Conservation (phyloP, 2,329 filamentous ascomycete genomes). For the Beauveria sp. region DNA sequence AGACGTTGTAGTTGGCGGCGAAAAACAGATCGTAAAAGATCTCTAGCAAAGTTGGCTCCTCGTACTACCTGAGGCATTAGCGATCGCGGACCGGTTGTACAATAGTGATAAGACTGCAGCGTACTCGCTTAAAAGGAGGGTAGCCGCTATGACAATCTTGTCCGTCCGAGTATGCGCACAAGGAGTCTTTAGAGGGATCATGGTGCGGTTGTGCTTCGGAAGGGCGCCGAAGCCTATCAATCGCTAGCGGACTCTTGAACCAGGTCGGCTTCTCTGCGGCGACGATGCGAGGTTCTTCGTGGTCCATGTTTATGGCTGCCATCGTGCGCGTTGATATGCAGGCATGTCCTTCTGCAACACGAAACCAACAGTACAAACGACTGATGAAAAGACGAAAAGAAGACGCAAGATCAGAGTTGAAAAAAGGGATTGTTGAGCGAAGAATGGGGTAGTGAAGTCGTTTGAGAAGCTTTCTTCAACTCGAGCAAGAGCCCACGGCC, state of each 20-base stretch:
- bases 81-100: neutral
- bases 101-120: neutral
- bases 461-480: neutral
- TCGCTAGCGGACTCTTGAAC: slow-evolving; percentile 8
- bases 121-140: slow-evolving; percentile 6
- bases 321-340: neutral
- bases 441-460: too few relatives aligned
- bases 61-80: slow-evolving; percentile 14
- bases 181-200: neutral
- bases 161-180: neutral
- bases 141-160: neutral
- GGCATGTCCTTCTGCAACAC: neutral
- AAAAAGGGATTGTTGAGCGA: too few relatives aligned
- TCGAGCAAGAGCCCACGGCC: neutral
- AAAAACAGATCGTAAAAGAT: slow-evolving; percentile 34
- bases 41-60: slow-evolving; percentile 29
- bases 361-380: neutral
- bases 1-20: slow-evolving; percentile 57
- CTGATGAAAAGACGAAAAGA: neutral
- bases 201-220: neutral
- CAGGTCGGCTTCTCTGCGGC: neutral
- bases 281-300: slow-evolving; percentile 5
- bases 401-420: neutral
- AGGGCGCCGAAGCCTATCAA: neutral
- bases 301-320: neutral